Base-by-base conservation (phyloP, 192 early-diverging fungal genomes). In the Coemansia sp. region DNA sequence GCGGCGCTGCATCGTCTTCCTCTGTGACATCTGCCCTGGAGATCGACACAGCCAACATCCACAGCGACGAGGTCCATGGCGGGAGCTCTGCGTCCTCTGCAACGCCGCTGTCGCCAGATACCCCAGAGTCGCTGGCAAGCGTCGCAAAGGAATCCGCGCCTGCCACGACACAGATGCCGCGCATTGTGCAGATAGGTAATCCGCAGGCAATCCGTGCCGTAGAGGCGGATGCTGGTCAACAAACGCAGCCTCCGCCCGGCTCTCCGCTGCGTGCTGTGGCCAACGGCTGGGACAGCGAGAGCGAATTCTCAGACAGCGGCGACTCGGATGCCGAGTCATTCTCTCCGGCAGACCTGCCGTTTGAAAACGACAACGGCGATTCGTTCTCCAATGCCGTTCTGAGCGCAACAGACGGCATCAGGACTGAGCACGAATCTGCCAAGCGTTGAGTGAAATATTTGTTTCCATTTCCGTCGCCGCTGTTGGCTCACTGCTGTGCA, bases 261-360 rank as follows among this genome's bases (percentile, higher is more conserved):
- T 69, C 75, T 25, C 75, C 70, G 7, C 61, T 64, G 55, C 62
- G 64, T 14, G 63, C 66, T 19, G 60, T 57, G 14, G 35, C 55
- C 32, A 68, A 66, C 42, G 67, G 67, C 48, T 79, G 76, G 76
- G 71, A 66, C 40, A 79, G 73, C 59, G 73, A 69, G 29, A 74
- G 73, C 46, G 73, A 67, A 14, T 25, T 25, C 42, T 42, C 57
- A 42, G 36, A 48, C 55, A 53, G 46, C 17, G 65, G 48, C 19
- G 61, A 35, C 29, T 45, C 41, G 29, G 65, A 53, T 10, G 52
- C 41, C 6, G 63, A 55, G n/a, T 63, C 62, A 5, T 57, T 57
- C 15, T 9, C 22, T 7, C 61, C 46, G 15, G 61, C 46, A 13
- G 35, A 29, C 10, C 46, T 60, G 15, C 20, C 34, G n/a, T 60